Evolutionary conservation across 1,139 yeast species (phyloP).

Genomic region (Candida sojae): DNA sequence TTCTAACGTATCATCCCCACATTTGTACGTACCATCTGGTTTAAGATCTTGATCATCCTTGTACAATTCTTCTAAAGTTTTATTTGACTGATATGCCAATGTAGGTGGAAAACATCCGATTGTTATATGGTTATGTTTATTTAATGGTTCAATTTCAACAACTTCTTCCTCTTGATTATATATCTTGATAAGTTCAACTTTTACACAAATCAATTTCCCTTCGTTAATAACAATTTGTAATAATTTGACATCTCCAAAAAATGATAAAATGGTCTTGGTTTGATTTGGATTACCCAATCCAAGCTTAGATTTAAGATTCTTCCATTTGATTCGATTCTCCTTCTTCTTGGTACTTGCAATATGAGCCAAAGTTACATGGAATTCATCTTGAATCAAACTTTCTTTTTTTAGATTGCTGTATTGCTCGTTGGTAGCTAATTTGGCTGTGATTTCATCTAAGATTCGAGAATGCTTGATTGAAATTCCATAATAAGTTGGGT

Average conservation of each 20-base stretch:
- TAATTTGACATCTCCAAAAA: conserved; percentile 42
- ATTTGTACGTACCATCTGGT: conserved; percentile 12
- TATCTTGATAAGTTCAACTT: conserved; percentile 43
- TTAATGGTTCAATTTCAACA: conserved; percentile 33
- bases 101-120: conserved; percentile 59
- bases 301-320: conserved; percentile 17
- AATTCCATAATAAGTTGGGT: conserved; percentile 32
- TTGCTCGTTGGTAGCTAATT: conserved; percentile 16
- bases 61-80: conserved; percentile 18
- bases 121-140: conserved; percentile 69
- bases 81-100: conserved; percentile 45
- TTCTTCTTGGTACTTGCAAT: conserved; percentile 24
- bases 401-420: conserved; percentile 32
- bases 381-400: conserved; percentile 52
- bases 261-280: conserved; percentile 16
- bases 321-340: conserved; percentile 27
- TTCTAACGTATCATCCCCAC: conserved; percentile 11
- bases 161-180: conserved; percentile 21
- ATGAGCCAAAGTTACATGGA: conserved; percentile 84
- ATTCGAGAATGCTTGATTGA: conserved; percentile 16
- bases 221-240: conserved; percentile 50
- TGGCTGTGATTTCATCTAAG: conserved; percentile 9
- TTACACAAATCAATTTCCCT: conserved; percentile 55
- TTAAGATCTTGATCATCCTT: conserved; percentile 7
- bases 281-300: conserved; percentile 11